Evolutionary conservation across 139 green algal genomes (phyloP).

Genomic region (Pleodorina starrii): DNA sequence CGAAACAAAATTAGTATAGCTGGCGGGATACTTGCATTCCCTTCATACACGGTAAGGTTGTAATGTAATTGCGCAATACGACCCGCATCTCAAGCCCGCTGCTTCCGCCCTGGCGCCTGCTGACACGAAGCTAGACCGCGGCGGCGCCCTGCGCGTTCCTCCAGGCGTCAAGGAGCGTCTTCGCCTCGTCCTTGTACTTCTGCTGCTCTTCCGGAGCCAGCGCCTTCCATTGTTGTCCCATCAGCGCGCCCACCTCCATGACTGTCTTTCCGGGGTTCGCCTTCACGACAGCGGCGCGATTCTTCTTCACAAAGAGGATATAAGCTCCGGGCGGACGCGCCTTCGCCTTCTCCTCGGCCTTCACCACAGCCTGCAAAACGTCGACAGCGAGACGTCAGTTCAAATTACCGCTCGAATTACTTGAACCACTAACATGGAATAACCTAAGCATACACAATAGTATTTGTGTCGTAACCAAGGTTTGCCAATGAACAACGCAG

Average conservation of each 20-base stretch:
- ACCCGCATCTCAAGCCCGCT: no score
- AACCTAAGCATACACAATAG: no score
- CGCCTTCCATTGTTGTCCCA: conserved; percentile 21
- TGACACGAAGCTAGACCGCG: background rate
- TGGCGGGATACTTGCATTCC: no score
- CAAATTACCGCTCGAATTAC: no score
- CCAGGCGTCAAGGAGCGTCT: background rate
- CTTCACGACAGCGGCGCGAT: background rate
- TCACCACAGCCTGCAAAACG: background rate
- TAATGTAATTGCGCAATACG: no score
- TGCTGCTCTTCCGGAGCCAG: conserved; percentile 21
- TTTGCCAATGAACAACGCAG: no score
- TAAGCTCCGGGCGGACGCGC: background rate
- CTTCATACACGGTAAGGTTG: no score
- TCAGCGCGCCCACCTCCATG: background rate
- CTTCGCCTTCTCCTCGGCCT: conserved; percentile 33
- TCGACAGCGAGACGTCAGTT: no score
- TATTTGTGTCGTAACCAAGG: no score
- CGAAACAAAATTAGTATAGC: no score
- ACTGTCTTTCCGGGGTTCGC: conserved; percentile 10
- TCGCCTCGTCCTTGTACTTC: conserved; percentile 24
- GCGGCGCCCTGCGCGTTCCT: conserved; percentile 15
- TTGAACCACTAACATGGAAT: no score
- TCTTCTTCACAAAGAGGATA: conserved; percentile 32
- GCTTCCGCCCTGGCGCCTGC: no score